These are phyloP conservation scores for Solidago caesia DNA, from an alignment of 129 eudicot species.

Conservation along the genomic window DNA sequence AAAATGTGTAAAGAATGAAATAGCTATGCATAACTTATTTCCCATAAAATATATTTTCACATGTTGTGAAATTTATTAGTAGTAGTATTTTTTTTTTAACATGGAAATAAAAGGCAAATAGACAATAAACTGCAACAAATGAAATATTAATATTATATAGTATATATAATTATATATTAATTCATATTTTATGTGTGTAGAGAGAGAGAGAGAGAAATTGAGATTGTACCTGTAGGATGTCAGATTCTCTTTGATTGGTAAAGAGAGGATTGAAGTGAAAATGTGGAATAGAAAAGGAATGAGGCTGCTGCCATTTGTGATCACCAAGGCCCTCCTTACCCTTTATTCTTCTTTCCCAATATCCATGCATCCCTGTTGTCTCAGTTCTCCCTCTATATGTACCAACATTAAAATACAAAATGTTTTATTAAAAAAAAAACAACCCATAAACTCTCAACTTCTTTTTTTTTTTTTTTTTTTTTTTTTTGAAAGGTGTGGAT, in stretches of 20 bases:
- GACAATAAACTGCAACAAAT: too few species aligned
- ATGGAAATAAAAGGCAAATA: too few species aligned
- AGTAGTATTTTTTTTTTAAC: too few species aligned
- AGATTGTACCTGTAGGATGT: slow-evolving; percentile 46
- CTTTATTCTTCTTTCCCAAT: slow-evolving; percentile 37
- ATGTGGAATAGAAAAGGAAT: slow-evolving; percentile 35
- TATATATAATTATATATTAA: too few species aligned
- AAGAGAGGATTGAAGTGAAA: slow-evolving; percentile 43
- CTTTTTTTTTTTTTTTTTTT: too few species aligned
- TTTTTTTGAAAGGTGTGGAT: too few species aligned
- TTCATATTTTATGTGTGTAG: background rate
- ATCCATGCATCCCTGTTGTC: slow-evolving; percentile 38
- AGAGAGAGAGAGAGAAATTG: background rate
- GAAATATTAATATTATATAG: too few species aligned
- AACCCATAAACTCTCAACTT: background rate
- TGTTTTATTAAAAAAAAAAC: background rate
- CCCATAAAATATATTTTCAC: too few species aligned
- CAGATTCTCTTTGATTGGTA: slow-evolving; percentile 44
- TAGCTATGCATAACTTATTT: too few species aligned
- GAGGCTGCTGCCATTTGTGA: slow-evolving; percentile 47
- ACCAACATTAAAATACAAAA: background rate
- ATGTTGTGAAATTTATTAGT: too few species aligned
- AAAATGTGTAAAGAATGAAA: too few species aligned
- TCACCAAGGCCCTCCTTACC: slow-evolving; percentile 33
- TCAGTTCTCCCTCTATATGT: slow-evolving; percentile 43